phyloP scores from a whole-genome alignment of 202 grass and related monocot species.

The Setaria viridis region DNA sequence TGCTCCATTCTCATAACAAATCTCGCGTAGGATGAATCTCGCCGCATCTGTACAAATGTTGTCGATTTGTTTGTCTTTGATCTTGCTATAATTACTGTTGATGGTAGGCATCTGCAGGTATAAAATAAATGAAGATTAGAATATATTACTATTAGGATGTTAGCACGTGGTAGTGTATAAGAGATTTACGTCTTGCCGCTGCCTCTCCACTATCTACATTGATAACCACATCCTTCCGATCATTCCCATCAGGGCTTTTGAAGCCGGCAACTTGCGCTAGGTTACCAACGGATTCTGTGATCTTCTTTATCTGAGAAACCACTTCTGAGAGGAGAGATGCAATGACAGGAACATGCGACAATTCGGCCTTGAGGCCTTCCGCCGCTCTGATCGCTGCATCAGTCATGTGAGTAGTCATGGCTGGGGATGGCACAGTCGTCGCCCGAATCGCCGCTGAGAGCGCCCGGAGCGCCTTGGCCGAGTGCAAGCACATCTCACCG shows the following conservation, averaged over 20 bases:
- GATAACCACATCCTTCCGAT: conserved; percentile 49
- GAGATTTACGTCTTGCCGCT: too few species aligned
- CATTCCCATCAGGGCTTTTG: conserved; percentile 34
- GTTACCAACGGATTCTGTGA: conserved; percentile 57
- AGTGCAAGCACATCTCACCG: conserved; percentile 69
- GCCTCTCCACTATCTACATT: conserved; percentile 40
- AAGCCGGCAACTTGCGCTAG: conserved; percentile 66
- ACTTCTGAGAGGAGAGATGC: conserved; percentile 69
- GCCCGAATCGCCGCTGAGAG: conserved; percentile 61
- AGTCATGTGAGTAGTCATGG: conserved; percentile 43
- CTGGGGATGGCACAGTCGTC: conserved; percentile 50
- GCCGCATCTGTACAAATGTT: too few species aligned
- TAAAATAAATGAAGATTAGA: too few species aligned
- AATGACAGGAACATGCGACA: conserved; percentile 64
- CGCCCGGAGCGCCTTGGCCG: conserved; percentile 66
- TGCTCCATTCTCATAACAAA: too few species aligned
- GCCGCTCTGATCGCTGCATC: conserved; percentile 45
- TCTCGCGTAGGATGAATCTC: too few species aligned
- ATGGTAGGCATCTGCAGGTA: too few species aligned
- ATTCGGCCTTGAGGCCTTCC: conserved; percentile 22
- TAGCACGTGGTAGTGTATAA: too few species aligned
- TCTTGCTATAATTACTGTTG: too few species aligned
- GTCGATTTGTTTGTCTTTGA: too few species aligned
- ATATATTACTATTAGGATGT: too few species aligned
- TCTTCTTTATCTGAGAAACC: conserved; percentile 52